Evolutionary conservation across 139 green algal species (phyloP).

Genomic region (Closterium sp.): DNA sequence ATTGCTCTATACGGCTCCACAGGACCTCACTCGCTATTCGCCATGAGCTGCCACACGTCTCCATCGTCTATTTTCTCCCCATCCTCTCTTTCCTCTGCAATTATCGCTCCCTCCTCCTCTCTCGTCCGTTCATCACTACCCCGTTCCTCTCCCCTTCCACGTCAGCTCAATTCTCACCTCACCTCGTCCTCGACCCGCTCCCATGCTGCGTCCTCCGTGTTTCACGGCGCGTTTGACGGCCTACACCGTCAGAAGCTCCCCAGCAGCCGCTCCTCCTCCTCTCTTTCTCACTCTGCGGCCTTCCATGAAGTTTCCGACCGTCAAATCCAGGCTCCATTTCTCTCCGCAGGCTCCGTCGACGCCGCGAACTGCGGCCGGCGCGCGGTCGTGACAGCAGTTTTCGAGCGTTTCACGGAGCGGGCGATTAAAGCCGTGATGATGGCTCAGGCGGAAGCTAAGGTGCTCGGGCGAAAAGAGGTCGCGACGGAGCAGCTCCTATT

Average conservation of each 20-base stretch:
- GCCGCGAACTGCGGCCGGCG: background rate
- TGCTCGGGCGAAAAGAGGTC: constrained; percentile 47
- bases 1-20: background rate
- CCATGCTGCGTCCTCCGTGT: background rate
- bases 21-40: background rate
- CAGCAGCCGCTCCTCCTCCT: background rate
- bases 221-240: background rate
- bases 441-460: constrained; percentile 89
- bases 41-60: background rate
- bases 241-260: background rate
- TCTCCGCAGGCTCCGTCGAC: too few species aligned
- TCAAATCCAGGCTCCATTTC: background rate
- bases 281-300: background rate
- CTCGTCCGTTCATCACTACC: background rate
- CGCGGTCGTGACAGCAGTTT: constrained; percentile 67
- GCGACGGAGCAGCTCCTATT: constrained; percentile 82
- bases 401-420: constrained; percentile 97
- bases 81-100: background rate
- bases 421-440: constrained; percentile 92
- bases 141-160: background rate
- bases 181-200: background rate
- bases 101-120: background rate
- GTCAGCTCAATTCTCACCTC: background rate
- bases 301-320: background rate
- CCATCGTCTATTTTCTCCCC: background rate